phyloP scores from a whole-genome alignment of 2,329 filamentous ascomycete species.

The Tolypocladium cylindrosporum region DNA sequence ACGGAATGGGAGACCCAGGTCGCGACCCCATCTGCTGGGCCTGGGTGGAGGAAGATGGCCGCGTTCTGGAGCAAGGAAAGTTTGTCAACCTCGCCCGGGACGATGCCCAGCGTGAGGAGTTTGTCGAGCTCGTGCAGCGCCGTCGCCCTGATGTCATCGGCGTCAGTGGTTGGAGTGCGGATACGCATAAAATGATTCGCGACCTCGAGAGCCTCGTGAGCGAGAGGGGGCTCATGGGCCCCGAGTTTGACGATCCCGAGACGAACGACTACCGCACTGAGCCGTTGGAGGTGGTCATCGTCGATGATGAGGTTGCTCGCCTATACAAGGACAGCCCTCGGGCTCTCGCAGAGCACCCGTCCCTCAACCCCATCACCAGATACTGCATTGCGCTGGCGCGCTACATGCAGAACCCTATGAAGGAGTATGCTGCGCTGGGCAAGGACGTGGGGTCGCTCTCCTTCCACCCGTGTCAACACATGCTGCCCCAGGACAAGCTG shows the following conservation, averaged over 20 bases:
- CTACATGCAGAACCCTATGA: slow-evolving; percentile 91
- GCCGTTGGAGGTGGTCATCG: slow-evolving; percentile 75
- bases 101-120: slow-evolving; percentile 55
- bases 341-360: slow-evolving; percentile 70
- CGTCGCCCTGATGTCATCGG: slow-evolving; percentile 84
- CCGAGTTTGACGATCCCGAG: slow-evolving; percentile 75
- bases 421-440: slow-evolving; percentile 89
- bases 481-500: slow-evolving; percentile 81
- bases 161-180: slow-evolving; percentile 79
- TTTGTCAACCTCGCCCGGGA: slow-evolving; percentile 68
- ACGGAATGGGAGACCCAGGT: slow-evolving; percentile 62
- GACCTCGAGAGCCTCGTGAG: slow-evolving; percentile 71
- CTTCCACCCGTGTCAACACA: slow-evolving; percentile 83
- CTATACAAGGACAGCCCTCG: slow-evolving; percentile 87
- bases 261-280: slow-evolving; percentile 66
- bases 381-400: slow-evolving; percentile 86
- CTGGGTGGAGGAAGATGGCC: slow-evolving; percentile 86
- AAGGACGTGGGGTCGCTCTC: slow-evolving; percentile 78
- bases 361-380: slow-evolving; percentile 64
- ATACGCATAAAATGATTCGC: slow-evolving; percentile 74
- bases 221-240: slow-evolving; percentile 65
- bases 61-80: slow-evolving; percentile 81
- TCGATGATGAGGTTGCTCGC: slow-evolving; percentile 95
- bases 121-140: slow-evolving; percentile 70
- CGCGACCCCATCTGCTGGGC: slow-evolving; percentile 84